Evolutionary conservation across 2,329 filamentous ascomycete genomes (phyloP), one percentile per base, ranked within the genome.

Genomic region (Beauveria medogensis): DNA sequence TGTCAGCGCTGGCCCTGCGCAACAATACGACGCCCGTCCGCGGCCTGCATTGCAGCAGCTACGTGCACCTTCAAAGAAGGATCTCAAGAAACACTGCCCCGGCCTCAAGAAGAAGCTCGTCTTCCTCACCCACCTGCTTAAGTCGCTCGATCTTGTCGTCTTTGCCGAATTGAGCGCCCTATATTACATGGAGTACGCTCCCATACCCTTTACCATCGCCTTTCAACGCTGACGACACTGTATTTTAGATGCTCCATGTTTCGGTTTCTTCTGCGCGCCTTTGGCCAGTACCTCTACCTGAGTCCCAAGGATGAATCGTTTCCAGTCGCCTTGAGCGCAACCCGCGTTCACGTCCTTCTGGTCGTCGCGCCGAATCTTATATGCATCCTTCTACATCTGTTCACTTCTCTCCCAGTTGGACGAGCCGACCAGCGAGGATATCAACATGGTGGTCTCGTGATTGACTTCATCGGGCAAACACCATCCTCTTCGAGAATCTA

Each of bases 171-270:
- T 89, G 61, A 86, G 83, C 67, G 78, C 81, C 48, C 67, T 89
- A 66, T 89, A 89, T 70, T 89, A 88, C 70, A 84, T 89, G 81
- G 86, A 89, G 86, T 89, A 77, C 60, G 81, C 10, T 9, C 26
- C 26, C 10, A 7, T 16, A 3, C 18, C 10, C 7, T 8, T 8
- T 5, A 40, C 20, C 43, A 28, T n/a, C 8, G 7, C n/a, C 1
- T 40, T 5, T 43, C 47, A 30, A 59, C 40, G 22, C 24, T 61
- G 58, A 46, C 18, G 55, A 53, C 1, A 2, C 5, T 37, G 12
- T 20, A 8, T 59, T 47, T 63, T 64, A 89, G 86, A 69, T 87
- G 84, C 70, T 88, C 85, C 37, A 80, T 88, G 68, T 79, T 86
- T 67, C 83, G 83, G 52, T 79, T 89, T 61, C 69, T 84, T 59